These are phyloP conservation scores for Neonectria magnoliae DNA, from an alignment of 2,329 filamentous ascomycete genomes.

Conservation along the genomic window DNA sequence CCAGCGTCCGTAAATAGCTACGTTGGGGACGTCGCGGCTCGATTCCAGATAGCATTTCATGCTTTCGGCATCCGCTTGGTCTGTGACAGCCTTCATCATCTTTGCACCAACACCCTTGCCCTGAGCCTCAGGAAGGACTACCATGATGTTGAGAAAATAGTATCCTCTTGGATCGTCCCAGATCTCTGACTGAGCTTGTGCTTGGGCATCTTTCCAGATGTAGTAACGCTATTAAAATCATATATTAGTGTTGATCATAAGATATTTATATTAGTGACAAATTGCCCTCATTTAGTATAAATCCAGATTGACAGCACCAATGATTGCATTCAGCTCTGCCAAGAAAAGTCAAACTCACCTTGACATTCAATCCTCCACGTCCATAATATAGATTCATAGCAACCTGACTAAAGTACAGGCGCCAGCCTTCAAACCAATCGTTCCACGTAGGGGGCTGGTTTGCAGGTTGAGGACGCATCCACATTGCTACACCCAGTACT, in stretches of 20 bases:
- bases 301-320: not conserved
- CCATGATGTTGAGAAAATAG: conserved; percentile 81
- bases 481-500: conserved; percentile 77
- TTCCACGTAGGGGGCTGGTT: conserved; percentile 65
- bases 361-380: conserved; percentile 73
- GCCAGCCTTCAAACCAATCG: conserved; percentile 71
- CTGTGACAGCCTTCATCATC: conserved; percentile 71
- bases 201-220: conserved; percentile 77
- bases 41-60: conserved; percentile 77
- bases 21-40: conserved; percentile 73
- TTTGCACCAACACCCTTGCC: conserved; percentile 73
- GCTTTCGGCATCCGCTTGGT: conserved; percentile 70
- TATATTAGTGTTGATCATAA: not conserved
- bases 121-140: conserved; percentile 72
- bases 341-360: conserved; percentile 48
- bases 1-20: conserved; percentile 75
- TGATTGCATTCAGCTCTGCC: no score
- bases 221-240: conserved; percentile 65
- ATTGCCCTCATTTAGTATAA: no score
- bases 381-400: conserved; percentile 75
- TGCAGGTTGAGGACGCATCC: conserved; percentile 67
- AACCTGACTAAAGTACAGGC: conserved; percentile 72
- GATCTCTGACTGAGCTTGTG: conserved; percentile 66
- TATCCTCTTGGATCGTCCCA: conserved; percentile 76
- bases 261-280: not conserved